Percentiles rank a stretch among this genome's conserved stretches.
Evolutionary conservation across 192 early-diverging fungal genomes (phyloP).

Genomic region (Backusella australiensis): DNA sequence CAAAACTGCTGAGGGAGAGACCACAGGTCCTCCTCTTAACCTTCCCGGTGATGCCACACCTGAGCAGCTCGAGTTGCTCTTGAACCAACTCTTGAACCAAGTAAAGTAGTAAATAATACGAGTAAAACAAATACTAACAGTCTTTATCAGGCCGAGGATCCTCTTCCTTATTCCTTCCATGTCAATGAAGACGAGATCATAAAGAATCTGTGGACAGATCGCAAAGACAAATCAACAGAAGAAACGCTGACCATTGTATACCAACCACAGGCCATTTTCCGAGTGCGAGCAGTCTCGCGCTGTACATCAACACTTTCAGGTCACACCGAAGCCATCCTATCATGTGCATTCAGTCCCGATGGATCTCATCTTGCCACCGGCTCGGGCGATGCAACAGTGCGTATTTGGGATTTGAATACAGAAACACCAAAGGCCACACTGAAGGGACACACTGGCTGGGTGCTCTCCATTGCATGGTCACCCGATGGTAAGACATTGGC

Average conservation of each 20-base stretch:
- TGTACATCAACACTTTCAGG: slow-evolving; percentile 85
- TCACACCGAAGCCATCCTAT: slow-evolving; percentile 93
- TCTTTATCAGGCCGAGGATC: slow-evolving; percentile 66
- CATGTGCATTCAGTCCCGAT: slow-evolving; percentile 87
- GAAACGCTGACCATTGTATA: slow-evolving; percentile 89
- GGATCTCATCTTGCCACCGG: slow-evolving; percentile 91
- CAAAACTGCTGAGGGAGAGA: slow-evolving; percentile 71
- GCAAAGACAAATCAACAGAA: slow-evolving; percentile 80
- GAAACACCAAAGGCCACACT: slow-evolving; percentile 90
- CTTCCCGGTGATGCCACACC: slow-evolving; percentile 81
- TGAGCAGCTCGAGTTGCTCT: slow-evolving; percentile 80
- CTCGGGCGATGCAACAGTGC: slow-evolving; percentile 91
- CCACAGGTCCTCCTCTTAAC: slow-evolving; percentile 84
- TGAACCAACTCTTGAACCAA: slow-evolving; percentile 88
- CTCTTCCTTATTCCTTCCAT: slow-evolving; percentile 91
- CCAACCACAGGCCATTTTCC: slow-evolving; percentile 94
- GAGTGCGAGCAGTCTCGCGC: slow-evolving; percentile 88
- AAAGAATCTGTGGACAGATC: slow-evolving; percentile 71
- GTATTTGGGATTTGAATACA: slow-evolving; percentile 96
- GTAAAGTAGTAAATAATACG: slow-evolving; percentile 36
- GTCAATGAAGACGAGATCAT: slow-evolving; percentile 84
- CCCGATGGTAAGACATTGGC: slow-evolving; percentile 84
- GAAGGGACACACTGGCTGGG: slow-evolving; percentile 89
- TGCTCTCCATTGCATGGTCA: slow-evolving; percentile 90
- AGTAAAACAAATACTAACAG: too few relatives aligned